These are phyloP conservation scores for Geum urbanum DNA, from an alignment of 306 rosid genomes.

Conservation along the genomic window DNA sequence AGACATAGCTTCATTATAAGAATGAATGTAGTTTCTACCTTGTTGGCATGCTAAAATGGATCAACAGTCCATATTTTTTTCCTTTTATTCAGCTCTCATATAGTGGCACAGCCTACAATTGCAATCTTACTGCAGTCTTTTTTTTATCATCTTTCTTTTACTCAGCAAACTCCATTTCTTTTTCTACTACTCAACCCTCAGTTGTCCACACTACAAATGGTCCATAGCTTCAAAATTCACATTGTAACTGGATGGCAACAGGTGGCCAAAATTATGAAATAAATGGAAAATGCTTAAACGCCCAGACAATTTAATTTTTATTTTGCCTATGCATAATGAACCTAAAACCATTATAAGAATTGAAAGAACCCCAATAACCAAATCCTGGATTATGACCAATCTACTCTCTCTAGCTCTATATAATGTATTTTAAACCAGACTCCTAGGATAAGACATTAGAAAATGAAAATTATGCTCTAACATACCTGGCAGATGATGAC, in stretches of 20 bases:
- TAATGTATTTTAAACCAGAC: not conserved
- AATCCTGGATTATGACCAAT: not conserved
- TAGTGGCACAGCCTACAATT: no score
- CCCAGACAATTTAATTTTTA: not conserved
- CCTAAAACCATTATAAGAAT: not conserved
- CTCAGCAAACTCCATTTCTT: no score
- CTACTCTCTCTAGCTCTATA: not conserved
- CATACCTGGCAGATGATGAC: conserved; percentile 46
- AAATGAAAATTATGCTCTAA: not conserved
- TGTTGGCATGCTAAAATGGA: no score
- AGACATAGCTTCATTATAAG: not conserved
- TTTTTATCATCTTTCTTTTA: no score
- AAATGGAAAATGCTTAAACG: not conserved
- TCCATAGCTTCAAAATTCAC: not conserved
- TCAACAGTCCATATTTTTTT: no score
- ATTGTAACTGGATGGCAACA: not conserved
- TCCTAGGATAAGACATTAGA: not conserved
- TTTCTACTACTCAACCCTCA: no score
- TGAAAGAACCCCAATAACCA: not conserved
- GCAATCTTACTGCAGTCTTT: no score
- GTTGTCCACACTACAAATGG: not conserved
- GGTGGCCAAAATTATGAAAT: not conserved
- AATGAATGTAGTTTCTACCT: no score
- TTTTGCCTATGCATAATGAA: not conserved
- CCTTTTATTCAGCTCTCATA: no score